Conservation (phyloP, 805 yeast genomes). For the Metschnikowia matae region DNA sequence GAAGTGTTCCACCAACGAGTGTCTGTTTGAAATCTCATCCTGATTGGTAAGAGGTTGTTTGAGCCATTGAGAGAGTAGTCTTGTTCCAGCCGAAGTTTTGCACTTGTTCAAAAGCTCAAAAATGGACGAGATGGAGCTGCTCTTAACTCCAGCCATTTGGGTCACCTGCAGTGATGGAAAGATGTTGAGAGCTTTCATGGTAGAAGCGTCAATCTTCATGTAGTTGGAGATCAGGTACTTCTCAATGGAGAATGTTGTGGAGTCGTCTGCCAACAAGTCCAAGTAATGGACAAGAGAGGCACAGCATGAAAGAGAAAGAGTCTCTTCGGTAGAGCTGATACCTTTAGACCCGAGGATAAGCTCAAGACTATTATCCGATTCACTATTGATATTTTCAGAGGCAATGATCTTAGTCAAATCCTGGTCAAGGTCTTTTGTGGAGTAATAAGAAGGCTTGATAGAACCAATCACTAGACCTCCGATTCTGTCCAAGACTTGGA, state of each 20-base stretch:
- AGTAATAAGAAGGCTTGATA: slow-evolving; percentile 53
- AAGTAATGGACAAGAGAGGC: slow-evolving; percentile 69
- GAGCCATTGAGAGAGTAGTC: slow-evolving; percentile 88
- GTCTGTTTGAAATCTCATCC: slow-evolving; percentile 60
- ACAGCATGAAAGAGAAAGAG: slow-evolving; percentile 56
- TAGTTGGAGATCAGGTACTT: slow-evolving; percentile 71
- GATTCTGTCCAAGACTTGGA: slow-evolving; percentile 64
- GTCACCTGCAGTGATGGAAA: slow-evolving; percentile 48
- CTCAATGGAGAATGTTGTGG: slow-evolving; percentile 54
- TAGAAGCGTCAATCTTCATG: slow-evolving; percentile 89
- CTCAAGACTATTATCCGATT: slow-evolving; percentile 29
- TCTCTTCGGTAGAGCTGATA: slow-evolving; percentile 40
- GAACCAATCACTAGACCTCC: slow-evolving; percentile 72
- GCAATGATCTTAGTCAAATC: slow-evolving; percentile 70
- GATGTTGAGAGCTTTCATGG: slow-evolving; percentile 80
- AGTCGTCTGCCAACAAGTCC: slow-evolving; percentile 55
- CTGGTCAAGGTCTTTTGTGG: slow-evolving; percentile 65
- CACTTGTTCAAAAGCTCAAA: slow-evolving; percentile 86
- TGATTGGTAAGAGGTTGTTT: slow-evolving; percentile 85
- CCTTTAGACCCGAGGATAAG: slow-evolving; percentile 54
- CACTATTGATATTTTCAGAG: slow-evolving; percentile 23
- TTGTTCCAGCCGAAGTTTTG: slow-evolving; percentile 83
- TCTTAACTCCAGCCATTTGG: slow-evolving; percentile 17
- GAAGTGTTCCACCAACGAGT: slow-evolving; percentile 66
- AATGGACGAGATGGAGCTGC: slow-evolving; percentile 45